Evolutionary conservation across 371 early-diverging fungal genomes (phyloP).

Genomic region (Mucor mucedo): DNA sequence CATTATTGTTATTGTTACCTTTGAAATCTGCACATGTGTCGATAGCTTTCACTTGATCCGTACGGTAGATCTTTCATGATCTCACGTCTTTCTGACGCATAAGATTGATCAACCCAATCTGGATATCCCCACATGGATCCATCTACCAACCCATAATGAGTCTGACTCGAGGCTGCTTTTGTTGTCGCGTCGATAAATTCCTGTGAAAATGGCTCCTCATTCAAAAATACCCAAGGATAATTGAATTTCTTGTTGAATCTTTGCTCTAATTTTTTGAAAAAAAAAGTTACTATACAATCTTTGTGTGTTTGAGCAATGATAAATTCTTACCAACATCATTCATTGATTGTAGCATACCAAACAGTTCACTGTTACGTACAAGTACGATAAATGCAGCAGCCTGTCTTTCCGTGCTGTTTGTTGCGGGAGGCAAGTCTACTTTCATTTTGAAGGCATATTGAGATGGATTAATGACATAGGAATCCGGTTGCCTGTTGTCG

Average conservation of each 20-base stretch:
- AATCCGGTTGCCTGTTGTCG: constrained; percentile 25
- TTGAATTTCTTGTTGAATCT: constrained; percentile 76
- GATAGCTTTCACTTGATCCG: constrained; percentile 84
- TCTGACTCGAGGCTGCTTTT: constrained; percentile 56
- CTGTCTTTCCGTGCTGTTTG: constrained; percentile 44
- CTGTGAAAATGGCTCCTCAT: constrained; percentile 75
- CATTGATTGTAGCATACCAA: constrained; percentile 70
- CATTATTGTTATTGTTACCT: constrained; percentile 18
- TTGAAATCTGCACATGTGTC: constrained; percentile 92
- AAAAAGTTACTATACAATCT: not conserved
- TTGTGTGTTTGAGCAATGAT: not conserved
- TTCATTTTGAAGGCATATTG: constrained; percentile 31
- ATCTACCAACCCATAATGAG: constrained; percentile 51
- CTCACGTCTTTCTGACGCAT: constrained; percentile 59
- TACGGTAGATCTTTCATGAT: constrained; percentile 78
- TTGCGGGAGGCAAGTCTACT: constrained; percentile 32
- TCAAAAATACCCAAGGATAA: constrained; percentile 85
- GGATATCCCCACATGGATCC: constrained; percentile 87
- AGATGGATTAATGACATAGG: constrained; percentile 36
- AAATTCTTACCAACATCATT: constrained; percentile 26
- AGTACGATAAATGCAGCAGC: constrained; percentile 68
- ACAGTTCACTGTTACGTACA: constrained; percentile 76
- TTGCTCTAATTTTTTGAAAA: constrained; percentile 59
- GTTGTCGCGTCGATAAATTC: constrained; percentile 54
- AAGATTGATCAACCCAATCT: constrained; percentile 72